These are phyloP conservation scores for Neltuma alba DNA, from an alignment of 306 rosid genomes.

Conservation along the genomic window DNA sequence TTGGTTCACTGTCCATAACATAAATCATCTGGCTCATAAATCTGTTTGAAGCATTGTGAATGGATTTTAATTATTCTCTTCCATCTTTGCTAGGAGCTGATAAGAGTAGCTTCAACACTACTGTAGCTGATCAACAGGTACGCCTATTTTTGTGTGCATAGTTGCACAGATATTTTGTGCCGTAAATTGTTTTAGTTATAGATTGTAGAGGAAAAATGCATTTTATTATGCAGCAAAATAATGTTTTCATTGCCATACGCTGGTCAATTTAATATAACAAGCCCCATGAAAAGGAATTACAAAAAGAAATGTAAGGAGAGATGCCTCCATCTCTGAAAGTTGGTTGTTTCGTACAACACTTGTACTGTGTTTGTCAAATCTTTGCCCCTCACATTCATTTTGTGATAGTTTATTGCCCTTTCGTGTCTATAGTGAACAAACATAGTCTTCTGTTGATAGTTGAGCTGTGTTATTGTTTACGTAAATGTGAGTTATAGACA, in stretches of 20 bases:
- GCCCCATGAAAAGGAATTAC: neutral
- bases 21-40: conserved; percentile 14
- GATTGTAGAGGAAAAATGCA: neutral
- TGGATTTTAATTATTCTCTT: conserved; percentile 37
- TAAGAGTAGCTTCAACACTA: conserved; percentile 88
- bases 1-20: conserved; percentile 14
- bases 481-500: conserved; percentile 26
- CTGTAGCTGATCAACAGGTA: conserved; percentile 98
- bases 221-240: conserved; percentile 23
- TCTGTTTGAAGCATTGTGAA: conserved; percentile 27
- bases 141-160: conserved; percentile 14
- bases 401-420: neutral
- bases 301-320: conserved; percentile 14
- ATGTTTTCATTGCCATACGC: conserved; percentile 20
- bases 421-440: neutral
- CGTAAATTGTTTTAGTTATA: neutral
- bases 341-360: neutral
- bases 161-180: neutral
- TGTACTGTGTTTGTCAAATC: neutral
- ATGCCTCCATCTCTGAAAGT: conserved; percentile 15
- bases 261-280: neutral
- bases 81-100: conserved; percentile 61
- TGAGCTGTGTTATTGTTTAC: conserved; percentile 24
- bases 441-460: neutral
- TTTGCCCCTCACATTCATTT: conserved; percentile 20